Conservation (phyloP, 345 rosid genomes). For the Tarenaya hassleriana region DNA sequence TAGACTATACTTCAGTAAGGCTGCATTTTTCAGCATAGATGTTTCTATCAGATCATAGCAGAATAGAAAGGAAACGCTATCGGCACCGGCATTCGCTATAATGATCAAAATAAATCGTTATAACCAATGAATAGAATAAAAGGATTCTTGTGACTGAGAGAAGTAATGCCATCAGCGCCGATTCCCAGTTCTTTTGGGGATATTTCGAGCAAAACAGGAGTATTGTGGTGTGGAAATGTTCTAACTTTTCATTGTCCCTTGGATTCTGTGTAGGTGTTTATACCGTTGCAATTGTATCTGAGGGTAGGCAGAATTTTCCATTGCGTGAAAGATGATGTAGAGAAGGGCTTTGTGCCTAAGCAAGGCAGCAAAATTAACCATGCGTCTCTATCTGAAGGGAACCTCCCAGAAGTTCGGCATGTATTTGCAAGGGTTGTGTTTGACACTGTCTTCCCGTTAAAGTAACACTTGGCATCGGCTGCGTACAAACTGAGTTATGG, state of each 20-base stretch:
- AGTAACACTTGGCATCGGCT: not conserved
- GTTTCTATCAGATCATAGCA: too few species aligned
- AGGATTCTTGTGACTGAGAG: too few species aligned
- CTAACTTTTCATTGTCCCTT: not conserved
- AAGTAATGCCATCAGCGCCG: not conserved
- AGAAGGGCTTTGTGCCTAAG: slow-evolving; percentile 38
- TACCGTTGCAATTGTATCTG: slow-evolving; percentile 42
- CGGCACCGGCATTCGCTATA: too few species aligned
- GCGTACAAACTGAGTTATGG: not conserved
- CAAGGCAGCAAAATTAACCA: slow-evolving; percentile 56
- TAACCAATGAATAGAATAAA: too few species aligned
- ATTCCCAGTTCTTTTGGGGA: too few species aligned
- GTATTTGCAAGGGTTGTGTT: slow-evolving; percentile 79
- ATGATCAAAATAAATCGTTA: too few species aligned
- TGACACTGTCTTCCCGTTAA: slow-evolving; percentile 64
- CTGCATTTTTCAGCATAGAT: too few species aligned
- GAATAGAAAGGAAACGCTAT: too few species aligned
- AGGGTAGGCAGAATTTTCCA: slow-evolving; percentile 46
- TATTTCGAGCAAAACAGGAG: too few species aligned
- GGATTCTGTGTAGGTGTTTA: slow-evolving; percentile 48
- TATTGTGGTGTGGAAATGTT: slow-evolving; percentile 1
- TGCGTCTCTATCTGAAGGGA: slow-evolving; percentile 45
- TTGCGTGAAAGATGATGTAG: slow-evolving; percentile 41
- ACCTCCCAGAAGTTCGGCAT: slow-evolving; percentile 47
- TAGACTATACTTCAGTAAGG: too few species aligned